These are phyloP conservation scores for Ganoderma sinense DNA, from an alignment of 1,284 basidiomycete genomes.

Conservation along the genomic window DNA sequence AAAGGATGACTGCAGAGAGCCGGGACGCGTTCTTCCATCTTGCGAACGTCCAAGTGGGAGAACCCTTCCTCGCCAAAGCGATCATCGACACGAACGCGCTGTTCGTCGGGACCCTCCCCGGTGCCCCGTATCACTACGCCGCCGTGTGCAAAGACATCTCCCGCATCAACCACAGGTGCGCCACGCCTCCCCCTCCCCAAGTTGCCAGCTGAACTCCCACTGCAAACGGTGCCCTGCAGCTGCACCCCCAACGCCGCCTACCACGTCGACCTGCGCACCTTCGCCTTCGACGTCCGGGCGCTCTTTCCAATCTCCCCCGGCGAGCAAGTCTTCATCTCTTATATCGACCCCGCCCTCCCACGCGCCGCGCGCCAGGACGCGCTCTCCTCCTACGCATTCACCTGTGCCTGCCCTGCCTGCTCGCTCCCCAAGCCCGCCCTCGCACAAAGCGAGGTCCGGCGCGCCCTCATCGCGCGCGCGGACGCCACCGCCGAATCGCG, in stretches of 20 bases:
- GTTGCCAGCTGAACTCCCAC: background rate
- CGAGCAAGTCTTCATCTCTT: constrained; percentile 29
- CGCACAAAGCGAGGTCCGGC: constrained; percentile 24
- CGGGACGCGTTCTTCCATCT: constrained; percentile 21
- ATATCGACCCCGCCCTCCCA: constrained; percentile 25
- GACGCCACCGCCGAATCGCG: constrained; percentile 14
- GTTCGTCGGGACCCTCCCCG: constrained; percentile 19
- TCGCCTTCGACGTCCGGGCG: constrained; percentile 30
- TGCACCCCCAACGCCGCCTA: constrained; percentile 32
- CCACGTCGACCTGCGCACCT: constrained; percentile 22
- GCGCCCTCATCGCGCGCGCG: constrained; percentile 23
- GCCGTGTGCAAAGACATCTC: constrained; percentile 31
- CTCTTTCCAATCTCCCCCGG: constrained; percentile 23
- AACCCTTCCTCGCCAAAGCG: constrained; percentile 15
- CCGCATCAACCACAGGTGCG: constrained; percentile 35
- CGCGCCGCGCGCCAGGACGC: constrained; percentile 18
- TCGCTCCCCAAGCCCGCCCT: constrained; percentile 16
- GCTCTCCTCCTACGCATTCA: constrained; percentile 29
- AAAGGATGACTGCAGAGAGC: background rate
- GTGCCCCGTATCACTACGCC: constrained; percentile 13
- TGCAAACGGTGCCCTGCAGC: constrained; percentile 9
- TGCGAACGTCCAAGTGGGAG: constrained; percentile 14
- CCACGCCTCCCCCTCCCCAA: background rate
- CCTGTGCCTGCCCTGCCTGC: constrained; percentile 29
- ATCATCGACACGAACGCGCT: constrained; percentile 34